Evolutionary conservation across 768 basidiomycete species (phyloP).

Genomic region (Paxillus ammoniavirescens): DNA sequence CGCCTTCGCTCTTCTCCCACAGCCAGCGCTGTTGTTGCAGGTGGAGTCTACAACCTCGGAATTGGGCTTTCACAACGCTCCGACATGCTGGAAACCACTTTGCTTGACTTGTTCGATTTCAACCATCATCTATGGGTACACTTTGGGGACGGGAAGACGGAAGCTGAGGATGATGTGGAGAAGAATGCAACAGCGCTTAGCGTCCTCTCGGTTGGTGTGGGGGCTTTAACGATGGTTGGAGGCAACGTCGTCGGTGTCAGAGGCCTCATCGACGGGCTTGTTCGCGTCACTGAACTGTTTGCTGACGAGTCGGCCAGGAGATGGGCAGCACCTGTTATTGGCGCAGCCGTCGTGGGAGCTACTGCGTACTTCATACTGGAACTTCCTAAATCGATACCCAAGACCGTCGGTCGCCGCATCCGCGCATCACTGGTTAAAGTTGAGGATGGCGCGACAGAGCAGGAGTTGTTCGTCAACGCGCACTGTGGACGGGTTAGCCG

Average conservation of each 20-base stretch:
- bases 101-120: constrained; percentile 85
- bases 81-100: constrained; percentile 76
- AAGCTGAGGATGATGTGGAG: constrained; percentile 32
- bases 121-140: constrained; percentile 74
- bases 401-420: constrained; percentile 85
- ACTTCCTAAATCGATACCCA: constrained; percentile 84
- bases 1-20: constrained; percentile 35
- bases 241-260: constrained; percentile 77
- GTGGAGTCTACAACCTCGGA: constrained; percentile 77
- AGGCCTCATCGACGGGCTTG: constrained; percentile 72
- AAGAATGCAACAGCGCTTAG: constrained; percentile 62
- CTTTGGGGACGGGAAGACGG: constrained; percentile 51
- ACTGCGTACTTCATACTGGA: constrained; percentile 83
- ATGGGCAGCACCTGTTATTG: constrained; percentile 87
- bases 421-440: constrained; percentile 54
- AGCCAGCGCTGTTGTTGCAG: constrained; percentile 62
- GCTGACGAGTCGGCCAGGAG: constrained; percentile 77
- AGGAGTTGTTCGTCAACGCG: constrained; percentile 59
- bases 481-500: constrained; percentile 70
- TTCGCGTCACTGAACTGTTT: constrained; percentile 75
- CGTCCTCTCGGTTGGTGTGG: constrained; percentile 73
- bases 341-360: constrained; percentile 69
- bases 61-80: constrained; percentile 75
- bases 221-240: constrained; percentile 88
- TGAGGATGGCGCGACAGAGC: constrained; percentile 46